These are phyloP conservation scores for Hypholoma fasciculare DNA, from an alignment of 768 basidiomycete species.

Conservation along the genomic window DNA sequence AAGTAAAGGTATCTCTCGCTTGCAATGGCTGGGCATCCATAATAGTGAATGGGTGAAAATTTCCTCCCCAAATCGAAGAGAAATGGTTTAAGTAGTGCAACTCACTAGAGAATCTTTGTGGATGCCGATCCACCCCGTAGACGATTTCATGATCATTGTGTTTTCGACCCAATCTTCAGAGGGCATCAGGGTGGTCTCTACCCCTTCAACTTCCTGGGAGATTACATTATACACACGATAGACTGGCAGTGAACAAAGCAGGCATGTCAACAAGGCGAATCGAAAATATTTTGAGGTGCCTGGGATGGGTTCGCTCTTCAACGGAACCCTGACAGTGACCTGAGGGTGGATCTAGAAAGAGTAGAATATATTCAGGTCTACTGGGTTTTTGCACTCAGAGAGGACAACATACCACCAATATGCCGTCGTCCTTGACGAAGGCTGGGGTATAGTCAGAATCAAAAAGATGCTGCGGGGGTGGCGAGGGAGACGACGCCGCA, in stretches of 20 bases:
- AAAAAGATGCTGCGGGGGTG: slow-evolving; percentile 30
- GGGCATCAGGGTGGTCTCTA: slow-evolving; percentile 67
- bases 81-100: slow-evolving; percentile 17
- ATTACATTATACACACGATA: slow-evolving; percentile 72
- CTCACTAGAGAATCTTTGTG: slow-evolving; percentile 68
- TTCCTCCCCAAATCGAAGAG: slow-evolving; percentile 9
- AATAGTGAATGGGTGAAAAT: not conserved
- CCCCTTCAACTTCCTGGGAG: slow-evolving; percentile 54
- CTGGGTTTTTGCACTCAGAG: slow-evolving; percentile 2
- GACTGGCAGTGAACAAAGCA: slow-evolving; percentile 60
- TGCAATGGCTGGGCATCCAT: not conserved
- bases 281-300: slow-evolving; percentile 53
- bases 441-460: slow-evolving; percentile 50
- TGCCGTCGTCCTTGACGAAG: slow-evolving; percentile 67
- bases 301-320: slow-evolving; percentile 40
- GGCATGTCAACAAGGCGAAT: slow-evolving; percentile 66
- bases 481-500: slow-evolving; percentile 31
- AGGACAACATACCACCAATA: slow-evolving; percentile 54
- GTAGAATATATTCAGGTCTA: slow-evolving; percentile 10
- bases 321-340: slow-evolving; percentile 65
- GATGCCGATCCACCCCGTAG: slow-evolving; percentile 74
- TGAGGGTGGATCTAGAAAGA: slow-evolving; percentile 60
- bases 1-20: not conserved
- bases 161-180: slow-evolving; percentile 78
- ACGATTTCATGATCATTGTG: slow-evolving; percentile 66